Evolutionary conservation across 73 alveolate genomes (phyloP), one percentile per base, ranked within the genome.

Genomic region (Paramecium sonneborni): DNA sequence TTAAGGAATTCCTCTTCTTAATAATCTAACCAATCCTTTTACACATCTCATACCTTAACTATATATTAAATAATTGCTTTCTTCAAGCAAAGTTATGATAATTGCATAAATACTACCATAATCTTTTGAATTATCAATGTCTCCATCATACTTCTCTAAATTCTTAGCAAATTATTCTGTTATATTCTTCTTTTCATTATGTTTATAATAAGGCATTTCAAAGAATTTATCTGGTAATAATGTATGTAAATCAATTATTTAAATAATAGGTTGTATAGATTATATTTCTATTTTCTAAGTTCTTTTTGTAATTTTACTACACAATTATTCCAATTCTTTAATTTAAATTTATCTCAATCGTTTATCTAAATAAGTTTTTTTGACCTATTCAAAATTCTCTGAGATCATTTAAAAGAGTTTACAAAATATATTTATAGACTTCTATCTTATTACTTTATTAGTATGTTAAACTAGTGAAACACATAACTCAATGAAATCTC

Each of bases 191-290:
- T 41, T 79, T 26, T 79, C 90, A 79, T 79, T 79, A 9, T 39
- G 72, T 23, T 79, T 79, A 79, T 79, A 79, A 43, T 79, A 79
- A 21, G 90, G 90, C 72, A 79, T 30, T 44, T 79, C 90, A 39
- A 79, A 79, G 30, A 79, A 79, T 79, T 79, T 79, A 46, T 79
- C 90, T 38, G 90, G 90, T 44, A 79, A 79, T 23, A 79, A 39
- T 1, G 46, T 32, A 46, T 38, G 69, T 23, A 79, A 23, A 46
- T 79, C 90, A 3, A 39, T 41, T 0, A 79, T 44, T 30, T 79
- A 41, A 79, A 79, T 43, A 23, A 11, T 4, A 11, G 69, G 74
- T 44, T 41, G 12, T 23, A 14, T 39, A 11, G 44, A 21, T 46
- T 79, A 3, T 41, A 79, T 79, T 21, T 79, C 55, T 14, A 79